Evolutionary conservation across 1,139 yeast species (phyloP).

Genomic region (Saccharomyces hybrid): DNA sequence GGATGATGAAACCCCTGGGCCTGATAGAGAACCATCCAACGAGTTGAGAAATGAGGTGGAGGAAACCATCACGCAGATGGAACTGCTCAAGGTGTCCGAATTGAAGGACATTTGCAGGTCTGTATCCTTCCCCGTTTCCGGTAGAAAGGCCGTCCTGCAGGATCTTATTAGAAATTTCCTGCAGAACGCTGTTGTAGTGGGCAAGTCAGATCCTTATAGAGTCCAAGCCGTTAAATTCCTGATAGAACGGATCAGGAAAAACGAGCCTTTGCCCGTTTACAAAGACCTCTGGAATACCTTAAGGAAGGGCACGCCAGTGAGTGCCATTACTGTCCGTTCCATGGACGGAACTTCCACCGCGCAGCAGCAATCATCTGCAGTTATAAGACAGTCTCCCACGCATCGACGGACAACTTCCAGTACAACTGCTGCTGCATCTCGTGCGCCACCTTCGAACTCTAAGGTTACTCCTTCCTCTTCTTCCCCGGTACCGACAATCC

Average conservation of each 20-base stretch:
- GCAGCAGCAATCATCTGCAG: constrained; percentile 4
- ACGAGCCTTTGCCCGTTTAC: constrained; percentile 37
- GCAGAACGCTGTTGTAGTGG: constrained; percentile 32
- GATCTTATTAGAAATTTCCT: constrained; percentile 39
- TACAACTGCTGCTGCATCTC: background rate
- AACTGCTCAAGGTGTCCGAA: constrained; percentile 27
- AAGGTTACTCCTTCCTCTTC: background rate
- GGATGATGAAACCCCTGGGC: background rate
- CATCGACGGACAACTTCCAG: background rate
- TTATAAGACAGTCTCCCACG: background rate
- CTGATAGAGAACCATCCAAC: background rate
- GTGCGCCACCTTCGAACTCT: background rate
- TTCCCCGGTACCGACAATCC: constrained; percentile 8
- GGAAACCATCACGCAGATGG: constrained; percentile 18
- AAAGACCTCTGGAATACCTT: constrained; percentile 25
- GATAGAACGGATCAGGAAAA: constrained; percentile 34
- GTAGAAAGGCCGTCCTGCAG: constrained; percentile 46
- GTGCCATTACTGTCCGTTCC: constrained; percentile 20
- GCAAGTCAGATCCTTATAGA: constrained; percentile 35
- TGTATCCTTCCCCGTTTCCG: constrained; percentile 39
- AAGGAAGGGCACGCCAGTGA: constrained; percentile 16
- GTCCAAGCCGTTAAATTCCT: constrained; percentile 40
- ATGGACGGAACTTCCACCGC: constrained; percentile 12
- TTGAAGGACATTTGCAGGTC: constrained; percentile 42
- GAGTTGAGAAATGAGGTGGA: constrained; percentile 24